A percentile compares a stretch with the other conserved stretches of the same genome.
These are phyloP conservation scores for Geotrichum cucujoidarum DNA, from an alignment of 1,139 yeast genomes.

Conservation along the genomic window DNA sequence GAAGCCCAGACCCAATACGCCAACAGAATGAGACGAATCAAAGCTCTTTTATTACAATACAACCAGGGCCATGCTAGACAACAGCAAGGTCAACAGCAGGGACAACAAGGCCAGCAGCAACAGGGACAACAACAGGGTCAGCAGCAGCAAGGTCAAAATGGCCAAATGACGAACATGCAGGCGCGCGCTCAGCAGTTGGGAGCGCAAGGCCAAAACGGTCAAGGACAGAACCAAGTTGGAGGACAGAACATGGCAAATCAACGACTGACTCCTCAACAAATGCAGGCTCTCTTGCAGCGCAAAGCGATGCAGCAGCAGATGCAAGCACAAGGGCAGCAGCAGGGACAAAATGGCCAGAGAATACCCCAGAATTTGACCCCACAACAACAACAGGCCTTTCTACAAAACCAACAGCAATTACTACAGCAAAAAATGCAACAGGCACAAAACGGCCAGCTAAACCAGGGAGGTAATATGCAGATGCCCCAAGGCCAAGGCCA, in stretches of 20 bases:
- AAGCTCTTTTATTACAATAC: conserved; percentile 12
- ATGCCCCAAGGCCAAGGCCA: conserved; percentile 10
- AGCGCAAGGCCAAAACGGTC: not conserved
- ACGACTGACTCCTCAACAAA: conserved; percentile 16
- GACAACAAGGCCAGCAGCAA: not conserved
- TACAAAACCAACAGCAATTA: conserved; percentile 52
- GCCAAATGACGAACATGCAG: not conserved
- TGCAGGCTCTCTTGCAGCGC: conserved; percentile 8
- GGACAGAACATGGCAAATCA: not conserved
- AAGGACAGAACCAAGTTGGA: not conserved
- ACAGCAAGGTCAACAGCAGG: conserved; percentile 7
- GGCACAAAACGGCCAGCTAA: not conserved
- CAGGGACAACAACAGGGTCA: not conserved
- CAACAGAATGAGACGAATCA: conserved; percentile 12
- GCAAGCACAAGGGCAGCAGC: conserved; percentile 12
- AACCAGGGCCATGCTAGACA: conserved; percentile 1
- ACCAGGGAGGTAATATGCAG: conserved; percentile 25
- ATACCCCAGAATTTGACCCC: conserved; percentile 36
- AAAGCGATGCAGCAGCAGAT: conserved; percentile 4
- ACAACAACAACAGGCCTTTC: conserved; percentile 51
- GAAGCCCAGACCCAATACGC: conserved; percentile 13
- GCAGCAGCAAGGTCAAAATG: not conserved
- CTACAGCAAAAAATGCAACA: conserved; percentile 26
- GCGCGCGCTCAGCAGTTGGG: not conserved
- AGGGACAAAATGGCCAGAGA: conserved; percentile 13